Evolutionary conservation across 495 filamentous ascomycete genomes (phyloP), one percentile per base, ranked within the genome.

Genomic region (Xylaria longipes): DNA sequence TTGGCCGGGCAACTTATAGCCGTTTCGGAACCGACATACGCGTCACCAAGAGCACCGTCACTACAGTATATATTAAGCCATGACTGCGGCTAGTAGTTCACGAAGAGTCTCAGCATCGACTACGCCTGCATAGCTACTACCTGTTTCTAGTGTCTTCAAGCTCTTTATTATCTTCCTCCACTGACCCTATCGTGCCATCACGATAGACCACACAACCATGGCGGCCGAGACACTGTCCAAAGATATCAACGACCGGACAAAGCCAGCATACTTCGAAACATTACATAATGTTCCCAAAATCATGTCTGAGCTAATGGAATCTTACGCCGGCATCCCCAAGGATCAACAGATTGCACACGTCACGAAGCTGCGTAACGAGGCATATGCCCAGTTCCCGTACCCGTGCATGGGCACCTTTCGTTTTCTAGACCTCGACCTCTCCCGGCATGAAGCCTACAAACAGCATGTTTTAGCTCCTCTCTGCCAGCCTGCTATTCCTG

Each of bases 371-470:
- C 76, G 76, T 35, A 39, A 77, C 29, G 76, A 70, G 35, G 76
- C 69, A 45, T 77, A 75, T 41, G 50, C 63, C n/a, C 39, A 46
- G 29, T 71, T 72, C 58, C 72, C 78, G 9, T 82, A 81, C 41
- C 81, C 82, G 5, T 87, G 84, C 65, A 75, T 86, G 45, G 83
- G 85, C 11, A 74, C 74, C 15, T 81, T 80, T 61, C 71, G 77
- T 71, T 79, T 85, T 72, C 68, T 84, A 56, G 76, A 86, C 77
- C 73, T 82, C 74, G 52, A 77, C 65, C 50, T 84, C 65, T 52
- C 78, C 20, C 45, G 72, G 1, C 43, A 77, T 65, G 61, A 37
- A 29, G 67, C 66, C 1, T 77, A 77, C 41, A n/a, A 72, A 29
- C 68, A 76, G n/a, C 69, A 81, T 73, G 58, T 70, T 1, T 74